Evolutionary conservation across 2,329 filamentous ascomycete species (phyloP).

Genomic region (Pseudocercospora crystallina): DNA sequence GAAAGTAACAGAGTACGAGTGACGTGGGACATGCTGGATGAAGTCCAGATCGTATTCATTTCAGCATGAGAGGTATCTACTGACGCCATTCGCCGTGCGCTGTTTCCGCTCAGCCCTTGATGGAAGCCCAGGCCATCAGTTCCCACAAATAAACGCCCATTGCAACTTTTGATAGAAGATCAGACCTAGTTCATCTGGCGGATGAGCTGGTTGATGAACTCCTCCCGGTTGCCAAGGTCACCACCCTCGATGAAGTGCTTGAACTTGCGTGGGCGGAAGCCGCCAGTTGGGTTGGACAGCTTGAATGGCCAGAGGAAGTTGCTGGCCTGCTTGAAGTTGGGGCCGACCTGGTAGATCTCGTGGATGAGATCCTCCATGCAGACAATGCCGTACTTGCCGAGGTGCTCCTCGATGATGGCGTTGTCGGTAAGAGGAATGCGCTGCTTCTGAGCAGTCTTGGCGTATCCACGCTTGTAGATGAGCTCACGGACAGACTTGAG

Average conservation of each 20-base stretch:
- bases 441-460: conserved; percentile 93
- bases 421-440: conserved; percentile 96
- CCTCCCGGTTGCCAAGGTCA: conserved; percentile 98
- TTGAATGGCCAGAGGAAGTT: conserved; percentile 99
- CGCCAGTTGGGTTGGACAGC: conserved; percentile 96
- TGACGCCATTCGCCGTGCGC: conserved; percentile 25
- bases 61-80: conserved; percentile 6
- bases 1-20: too few species aligned
- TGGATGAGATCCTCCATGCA: conserved; percentile 99
- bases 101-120: conserved; percentile 4
- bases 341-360: conserved; percentile 97
- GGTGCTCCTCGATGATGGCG: conserved; percentile 91
- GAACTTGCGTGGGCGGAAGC: conserved; percentile 96
- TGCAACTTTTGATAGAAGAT: conserved; percentile 5
- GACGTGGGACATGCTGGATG: too few species aligned
- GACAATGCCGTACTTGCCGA: conserved; percentile 98
- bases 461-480: conserved; percentile 99
- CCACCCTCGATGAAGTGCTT: conserved; percentile 98
- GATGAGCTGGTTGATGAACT: conserved; percentile 94
- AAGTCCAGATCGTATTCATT: too few species aligned
- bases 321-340: conserved; percentile 96
- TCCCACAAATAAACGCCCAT: conserved; percentile 4
- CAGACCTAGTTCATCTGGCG: conserved; percentile 90
- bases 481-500: conserved; percentile 99
- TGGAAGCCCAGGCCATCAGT: conserved; percentile 10